Percentiles rank a stretch among this genome's conserved stretches.
phyloP scores from a whole-genome alignment of 352 stramenopile genomes.

The Pilasporangium apinafurcum region DNA sequence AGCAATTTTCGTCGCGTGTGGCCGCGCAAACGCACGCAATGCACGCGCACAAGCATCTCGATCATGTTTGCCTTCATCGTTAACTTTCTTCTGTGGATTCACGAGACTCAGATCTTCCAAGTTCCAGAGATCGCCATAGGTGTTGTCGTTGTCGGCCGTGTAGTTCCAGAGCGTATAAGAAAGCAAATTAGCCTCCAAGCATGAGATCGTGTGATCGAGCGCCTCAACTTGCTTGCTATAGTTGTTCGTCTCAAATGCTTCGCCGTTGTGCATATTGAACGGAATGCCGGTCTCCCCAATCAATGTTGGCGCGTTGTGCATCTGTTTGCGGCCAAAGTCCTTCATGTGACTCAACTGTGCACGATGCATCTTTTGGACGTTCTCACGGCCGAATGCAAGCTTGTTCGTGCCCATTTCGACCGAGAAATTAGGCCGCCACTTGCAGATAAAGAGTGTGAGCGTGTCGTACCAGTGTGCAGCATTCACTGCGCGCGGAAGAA shows the following conservation, averaged over 20 bases:
- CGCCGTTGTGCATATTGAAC: slow-evolving; percentile 49
- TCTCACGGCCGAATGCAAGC: slow-evolving; percentile 12
- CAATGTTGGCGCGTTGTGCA: slow-evolving; percentile 44
- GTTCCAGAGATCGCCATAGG: slow-evolving; percentile 19
- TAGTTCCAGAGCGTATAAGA: slow-evolving; percentile 54
- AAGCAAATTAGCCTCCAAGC: slow-evolving; percentile 54
- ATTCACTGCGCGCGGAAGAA: slow-evolving; percentile 13
- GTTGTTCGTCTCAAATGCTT: slow-evolving; percentile 35
- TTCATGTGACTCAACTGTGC: slow-evolving; percentile 7
- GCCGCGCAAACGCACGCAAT: slow-evolving; percentile 14
- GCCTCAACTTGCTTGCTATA: slow-evolving; percentile 37
- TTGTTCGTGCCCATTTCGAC: slow-evolving; percentile 15
- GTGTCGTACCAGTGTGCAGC: slow-evolving; percentile 53
- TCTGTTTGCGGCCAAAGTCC: slow-evolving; percentile 8
- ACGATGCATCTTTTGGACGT: slow-evolving; percentile 6
- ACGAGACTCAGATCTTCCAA: slow-evolving; percentile 4
- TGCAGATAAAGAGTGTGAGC: slow-evolving; percentile 34
- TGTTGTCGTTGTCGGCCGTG: slow-evolving; percentile 16
- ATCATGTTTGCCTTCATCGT: neutral
- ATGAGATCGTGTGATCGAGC: slow-evolving; percentile 64
- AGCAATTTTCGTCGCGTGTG: slow-evolving; percentile 12
- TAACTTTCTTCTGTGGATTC: neutral
- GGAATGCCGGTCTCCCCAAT: slow-evolving; percentile 70
- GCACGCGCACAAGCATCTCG: slow-evolving; percentile 10
- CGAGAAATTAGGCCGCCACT: slow-evolving; percentile 18